phyloP scores from a whole-genome alignment of 129 eudicot species.

The Solidago caesia region DNA sequence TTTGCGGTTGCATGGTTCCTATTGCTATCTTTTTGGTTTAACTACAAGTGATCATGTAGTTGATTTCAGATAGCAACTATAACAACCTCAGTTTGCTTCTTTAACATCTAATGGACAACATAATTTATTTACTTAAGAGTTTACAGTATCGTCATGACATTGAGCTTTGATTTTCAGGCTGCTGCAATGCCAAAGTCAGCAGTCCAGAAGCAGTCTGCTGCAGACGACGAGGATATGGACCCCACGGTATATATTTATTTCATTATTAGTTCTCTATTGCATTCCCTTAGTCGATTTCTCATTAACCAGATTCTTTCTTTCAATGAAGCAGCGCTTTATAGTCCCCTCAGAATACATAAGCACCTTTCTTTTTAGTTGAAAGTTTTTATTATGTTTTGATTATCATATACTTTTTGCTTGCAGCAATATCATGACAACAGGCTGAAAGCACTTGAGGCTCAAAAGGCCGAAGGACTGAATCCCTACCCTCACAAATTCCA shows the following conservation, averaged over 20 bases:
- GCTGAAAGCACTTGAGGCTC: conserved; percentile 67
- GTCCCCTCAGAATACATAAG: too few relatives aligned
- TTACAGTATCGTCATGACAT: neutral
- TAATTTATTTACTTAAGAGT: neutral
- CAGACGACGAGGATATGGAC: conserved; percentile 90
- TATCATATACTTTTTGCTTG: conserved; percentile 21
- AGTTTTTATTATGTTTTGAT: neutral
- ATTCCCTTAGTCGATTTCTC: neutral
- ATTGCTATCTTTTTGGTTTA: too few relatives aligned
- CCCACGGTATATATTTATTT: conserved; percentile 57
- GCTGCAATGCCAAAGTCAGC: conserved; percentile 50
- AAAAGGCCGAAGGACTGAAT: conserved; percentile 63
- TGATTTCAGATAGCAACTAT: too few relatives aligned
- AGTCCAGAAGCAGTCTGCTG: conserved; percentile 47
- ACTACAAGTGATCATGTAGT: too few relatives aligned
- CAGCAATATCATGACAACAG: conserved; percentile 93
- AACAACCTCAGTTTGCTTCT: neutral
- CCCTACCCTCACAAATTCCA: conserved; percentile 91
- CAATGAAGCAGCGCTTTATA: too few relatives aligned
- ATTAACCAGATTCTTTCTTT: neutral
- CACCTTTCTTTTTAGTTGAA: neutral
- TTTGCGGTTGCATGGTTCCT: too few relatives aligned
- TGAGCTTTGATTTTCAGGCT: conserved; percentile 29
- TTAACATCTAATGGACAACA: neutral
- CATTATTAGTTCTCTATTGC: too few relatives aligned